Percentiles rank a stretch among this genome's conserved stretches.
These are phyloP conservation scores for Cystoisospora suis DNA, from an alignment of 169 alveolate species.

Conservation along the genomic window DNA sequence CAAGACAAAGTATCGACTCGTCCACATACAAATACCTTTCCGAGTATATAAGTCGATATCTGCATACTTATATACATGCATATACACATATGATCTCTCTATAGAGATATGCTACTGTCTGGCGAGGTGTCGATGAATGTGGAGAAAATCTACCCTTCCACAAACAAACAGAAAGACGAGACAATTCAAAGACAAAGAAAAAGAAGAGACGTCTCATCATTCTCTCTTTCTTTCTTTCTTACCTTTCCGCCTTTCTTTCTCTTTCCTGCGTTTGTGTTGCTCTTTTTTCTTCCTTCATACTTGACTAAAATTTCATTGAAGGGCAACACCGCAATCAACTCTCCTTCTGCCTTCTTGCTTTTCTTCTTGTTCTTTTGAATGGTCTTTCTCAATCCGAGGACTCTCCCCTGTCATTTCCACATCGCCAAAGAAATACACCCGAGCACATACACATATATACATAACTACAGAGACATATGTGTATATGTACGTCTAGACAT, in stretches of 20 bases:
- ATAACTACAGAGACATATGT: neutral
- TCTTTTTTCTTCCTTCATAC: neutral
- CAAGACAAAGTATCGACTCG: too few relatives aligned
- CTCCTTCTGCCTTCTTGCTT: too few relatives aligned
- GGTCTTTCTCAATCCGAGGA: neutral
- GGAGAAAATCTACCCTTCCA: too few relatives aligned
- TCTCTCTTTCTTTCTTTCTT: too few relatives aligned
- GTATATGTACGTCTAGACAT: too few relatives aligned
- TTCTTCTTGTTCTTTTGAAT: neutral
- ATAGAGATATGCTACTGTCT: neutral
- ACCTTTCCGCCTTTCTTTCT: too few relatives aligned
- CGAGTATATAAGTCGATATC: neutral
- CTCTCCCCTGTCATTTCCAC: conserved; percentile 16
- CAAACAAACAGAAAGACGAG: too few relatives aligned
- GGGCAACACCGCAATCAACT: too few relatives aligned
- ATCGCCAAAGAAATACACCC: neutral
- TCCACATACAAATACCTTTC: neutral
- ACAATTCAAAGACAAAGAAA: too few relatives aligned
- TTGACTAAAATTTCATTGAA: neutral
- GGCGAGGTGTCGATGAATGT: too few relatives aligned
- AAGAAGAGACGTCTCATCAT: too few relatives aligned
- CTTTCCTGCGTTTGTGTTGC: neutral
- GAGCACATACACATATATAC: neutral
- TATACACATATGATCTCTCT: neutral
- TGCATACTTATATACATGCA: neutral